A percentile compares a stretch with the other conserved stretches of the same genome.
These are phyloP conservation scores for Zea luxurians DNA, from an alignment of 176 grass and related monocot species.

Conservation along the genomic window DNA sequence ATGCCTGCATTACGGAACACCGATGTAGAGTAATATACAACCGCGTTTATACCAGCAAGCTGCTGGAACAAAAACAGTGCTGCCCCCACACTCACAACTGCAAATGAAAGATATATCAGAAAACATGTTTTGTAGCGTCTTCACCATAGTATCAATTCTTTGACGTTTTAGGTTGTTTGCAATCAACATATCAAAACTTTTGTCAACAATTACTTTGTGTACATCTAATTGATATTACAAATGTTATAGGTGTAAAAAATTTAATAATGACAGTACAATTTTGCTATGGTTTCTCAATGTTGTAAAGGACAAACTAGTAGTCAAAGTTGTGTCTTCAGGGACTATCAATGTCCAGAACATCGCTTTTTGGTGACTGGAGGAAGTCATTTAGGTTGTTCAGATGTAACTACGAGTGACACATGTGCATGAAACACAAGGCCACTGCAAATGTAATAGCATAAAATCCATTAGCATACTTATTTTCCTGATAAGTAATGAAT, in stretches of 20 bases:
- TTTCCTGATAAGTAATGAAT: neutral
- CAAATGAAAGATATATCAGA: slow-evolving; percentile 33
- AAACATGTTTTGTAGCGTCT: neutral
- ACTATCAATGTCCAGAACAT: neutral
- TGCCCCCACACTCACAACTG: slow-evolving; percentile 93
- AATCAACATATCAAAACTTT: neutral
- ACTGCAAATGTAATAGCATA: slow-evolving; percentile 18
- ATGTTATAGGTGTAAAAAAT: neutral
- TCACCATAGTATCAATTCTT: slow-evolving; percentile 11
- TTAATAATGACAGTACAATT: neutral
- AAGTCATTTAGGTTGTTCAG: slow-evolving; percentile 16
- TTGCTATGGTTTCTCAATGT: neutral
- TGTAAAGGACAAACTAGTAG: neutral
- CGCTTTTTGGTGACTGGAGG: neutral
- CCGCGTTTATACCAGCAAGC: slow-evolving; percentile 96
- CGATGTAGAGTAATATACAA: slow-evolving; percentile 98
- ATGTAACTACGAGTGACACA: too few relatives aligned
- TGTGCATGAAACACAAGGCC: neutral
- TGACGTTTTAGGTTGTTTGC: neutral
- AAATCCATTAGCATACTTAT: slow-evolving; percentile 18
- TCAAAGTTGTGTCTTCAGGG: neutral
- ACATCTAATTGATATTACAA: neutral
- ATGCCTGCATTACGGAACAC: slow-evolving; percentile 96
- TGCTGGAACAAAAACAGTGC: slow-evolving; percentile 97
- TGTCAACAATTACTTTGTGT: neutral